Evolutionary conservation across 768 basidiomycete genomes (phyloP).

Genomic region (Lactarius sp.): DNA sequence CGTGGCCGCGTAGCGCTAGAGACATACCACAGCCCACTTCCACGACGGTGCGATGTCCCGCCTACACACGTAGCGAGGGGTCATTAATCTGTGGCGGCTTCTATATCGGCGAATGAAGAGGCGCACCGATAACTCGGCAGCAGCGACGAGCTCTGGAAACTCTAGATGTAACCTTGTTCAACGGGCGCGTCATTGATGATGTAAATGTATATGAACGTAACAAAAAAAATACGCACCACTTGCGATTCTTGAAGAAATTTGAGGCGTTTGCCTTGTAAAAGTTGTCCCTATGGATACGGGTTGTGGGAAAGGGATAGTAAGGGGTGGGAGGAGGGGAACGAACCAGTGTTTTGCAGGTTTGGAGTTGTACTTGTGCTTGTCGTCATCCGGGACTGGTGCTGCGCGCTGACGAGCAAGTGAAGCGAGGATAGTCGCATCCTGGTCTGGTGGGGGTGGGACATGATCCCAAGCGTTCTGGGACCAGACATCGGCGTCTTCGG

Average conservation of each 20-base stretch:
- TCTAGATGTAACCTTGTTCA: slow-evolving; percentile 80
- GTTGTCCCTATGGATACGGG: slow-evolving; percentile 61
- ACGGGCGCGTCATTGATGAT: not conserved
- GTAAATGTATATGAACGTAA: not conserved
- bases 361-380: slow-evolving; percentile 65
- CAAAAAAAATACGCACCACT: slow-evolving; percentile 51
- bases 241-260: slow-evolving; percentile 93
- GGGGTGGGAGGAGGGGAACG: slow-evolving; percentile 19
- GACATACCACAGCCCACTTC: slow-evolving; percentile 87
- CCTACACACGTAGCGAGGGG: slow-evolving; percentile 39
- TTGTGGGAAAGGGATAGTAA: not conserved
- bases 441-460: slow-evolving; percentile 78
- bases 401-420: slow-evolving; percentile 66
- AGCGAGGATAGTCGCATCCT: slow-evolving; percentile 62
- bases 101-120: not conserved
- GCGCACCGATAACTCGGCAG: slow-evolving; percentile 40
- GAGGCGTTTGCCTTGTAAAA: slow-evolving; percentile 83
- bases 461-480: slow-evolving; percentile 90
- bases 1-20: not conserved
- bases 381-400: slow-evolving; percentile 68
- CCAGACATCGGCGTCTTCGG: slow-evolving; percentile 70
- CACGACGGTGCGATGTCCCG: slow-evolving; percentile 68
- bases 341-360: slow-evolving; percentile 74
- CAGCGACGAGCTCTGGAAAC: slow-evolving; percentile 80
- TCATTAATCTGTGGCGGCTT: not conserved